Percentiles rank a stretch among this genome's conserved stretches.
Evolutionary conservation across 352 stramenopile species (phyloP).

Genomic region (Plasmopara muralis): DNA sequence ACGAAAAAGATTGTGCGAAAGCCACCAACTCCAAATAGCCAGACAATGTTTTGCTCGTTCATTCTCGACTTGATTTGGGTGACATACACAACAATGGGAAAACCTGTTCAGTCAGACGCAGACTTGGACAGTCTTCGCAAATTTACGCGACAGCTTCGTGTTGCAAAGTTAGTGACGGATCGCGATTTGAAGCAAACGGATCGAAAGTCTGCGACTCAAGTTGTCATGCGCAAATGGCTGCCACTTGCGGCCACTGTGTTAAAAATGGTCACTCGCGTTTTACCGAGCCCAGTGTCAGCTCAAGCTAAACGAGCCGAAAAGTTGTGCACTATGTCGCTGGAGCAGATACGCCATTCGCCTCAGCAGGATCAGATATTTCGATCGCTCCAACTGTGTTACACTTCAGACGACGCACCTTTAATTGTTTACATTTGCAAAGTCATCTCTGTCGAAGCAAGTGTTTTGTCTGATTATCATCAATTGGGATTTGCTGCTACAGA

Average conservation of each 20-base stretch:
- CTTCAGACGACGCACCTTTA: conserved; percentile 49
- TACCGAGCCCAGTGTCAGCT: conserved; percentile 69
- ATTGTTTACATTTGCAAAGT: conserved; percentile 92
- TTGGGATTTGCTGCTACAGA: conserved; percentile 39
- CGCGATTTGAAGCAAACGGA: conserved; percentile 68
- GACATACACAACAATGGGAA: conserved; percentile 64
- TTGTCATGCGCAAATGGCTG: conserved; percentile 87
- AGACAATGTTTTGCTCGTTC: conserved; percentile 91
- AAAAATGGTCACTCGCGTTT: conserved; percentile 84
- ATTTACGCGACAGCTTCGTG: conserved; percentile 56
- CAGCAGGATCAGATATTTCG: conserved; percentile 38
- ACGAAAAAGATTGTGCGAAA: conserved; percentile 86
- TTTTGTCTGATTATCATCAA: conserved; percentile 73
- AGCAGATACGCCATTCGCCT: conserved; percentile 22
- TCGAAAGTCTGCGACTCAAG: conserved; percentile 50
- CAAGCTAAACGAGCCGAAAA: conserved; percentile 67
- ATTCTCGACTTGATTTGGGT: conserved; percentile 89
- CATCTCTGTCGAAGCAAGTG: conserved; percentile 79
- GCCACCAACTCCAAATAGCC: conserved; percentile 54
- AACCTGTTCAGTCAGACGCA: conserved; percentile 36
- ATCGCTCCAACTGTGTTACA: conserved; percentile 54
- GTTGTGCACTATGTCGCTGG: conserved; percentile 44
- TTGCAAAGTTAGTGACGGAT: conserved; percentile 61
- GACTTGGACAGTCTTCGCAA: conserved; percentile 53
- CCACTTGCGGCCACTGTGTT: conserved; percentile 82